A percentile compares a stretch with the other conserved stretches of the same genome.
These are phyloP conservation scores for Vitis hybrid DNA, from an alignment of 177 flowering plant genomes.

Conservation along the genomic window DNA sequence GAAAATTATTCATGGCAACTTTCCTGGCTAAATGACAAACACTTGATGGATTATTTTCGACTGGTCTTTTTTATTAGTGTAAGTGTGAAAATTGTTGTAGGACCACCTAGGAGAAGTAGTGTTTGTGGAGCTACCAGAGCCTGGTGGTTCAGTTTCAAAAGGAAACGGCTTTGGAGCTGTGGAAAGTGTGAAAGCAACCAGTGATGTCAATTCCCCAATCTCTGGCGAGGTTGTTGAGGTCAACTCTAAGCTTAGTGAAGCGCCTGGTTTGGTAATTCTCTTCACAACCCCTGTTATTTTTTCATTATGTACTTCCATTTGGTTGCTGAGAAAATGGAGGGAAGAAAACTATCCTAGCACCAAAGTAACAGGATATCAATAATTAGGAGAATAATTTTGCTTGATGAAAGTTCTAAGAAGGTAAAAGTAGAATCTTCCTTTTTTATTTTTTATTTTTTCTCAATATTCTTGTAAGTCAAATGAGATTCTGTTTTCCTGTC, in stretches of 20 bases:
- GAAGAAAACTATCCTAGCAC: too few relatives aligned
- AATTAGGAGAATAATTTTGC: too few relatives aligned
- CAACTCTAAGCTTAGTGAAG: constrained; percentile 64
- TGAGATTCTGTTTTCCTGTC: not conserved
- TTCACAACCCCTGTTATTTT: not conserved
- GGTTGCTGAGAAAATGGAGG: too few relatives aligned
- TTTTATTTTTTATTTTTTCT: too few relatives aligned
- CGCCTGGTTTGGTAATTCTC: constrained; percentile 78
- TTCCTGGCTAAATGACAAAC: too few relatives aligned
- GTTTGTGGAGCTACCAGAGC: constrained; percentile 93
- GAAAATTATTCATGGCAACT: too few relatives aligned
- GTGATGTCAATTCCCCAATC: constrained; percentile 90
- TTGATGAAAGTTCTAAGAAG: too few relatives aligned
- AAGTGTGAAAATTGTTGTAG: constrained; percentile 29
- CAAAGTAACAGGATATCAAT: too few relatives aligned
- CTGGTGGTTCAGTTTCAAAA: constrained; percentile 51
- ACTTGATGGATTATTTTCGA: too few relatives aligned
- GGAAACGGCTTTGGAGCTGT: constrained; percentile 83
- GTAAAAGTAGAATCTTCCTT: too few relatives aligned
- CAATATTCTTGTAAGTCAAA: too few relatives aligned
- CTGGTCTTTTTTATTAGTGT: not conserved
- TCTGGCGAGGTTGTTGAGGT: constrained; percentile 88
- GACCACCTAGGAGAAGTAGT: constrained; percentile 97
- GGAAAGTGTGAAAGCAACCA: constrained; percentile 98
- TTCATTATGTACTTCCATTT: not conserved